Base-by-base conservation (phyloP, 75 land plant species). In the Selaginella moellendorffii region DNA sequence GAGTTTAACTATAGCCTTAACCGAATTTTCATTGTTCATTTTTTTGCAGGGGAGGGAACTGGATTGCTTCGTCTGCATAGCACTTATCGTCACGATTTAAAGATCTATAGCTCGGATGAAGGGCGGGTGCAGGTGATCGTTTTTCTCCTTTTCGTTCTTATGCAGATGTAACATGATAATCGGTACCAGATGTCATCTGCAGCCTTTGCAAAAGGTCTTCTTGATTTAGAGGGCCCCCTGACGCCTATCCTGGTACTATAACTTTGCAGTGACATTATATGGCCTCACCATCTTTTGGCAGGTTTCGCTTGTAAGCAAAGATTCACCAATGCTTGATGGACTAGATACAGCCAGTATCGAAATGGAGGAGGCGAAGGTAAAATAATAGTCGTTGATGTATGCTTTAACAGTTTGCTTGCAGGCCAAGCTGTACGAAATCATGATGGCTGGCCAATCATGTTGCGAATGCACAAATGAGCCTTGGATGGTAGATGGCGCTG, bases 261-360 rank as follows among this genome's bases (percentile, higher is more conserved):
- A 24, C 1, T 10, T 61, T 23, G 63, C 63, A 61, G 18, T 2
- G 18, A 23, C 18, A 28, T 61, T 24, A 26, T 61, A 21, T 54
- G 56, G 1, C 24, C 24, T 2, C 56, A 21, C 56, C 56, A 21
- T 54, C 24, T 21, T 1, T 30, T 56, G 71, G 62, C 69, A 87
- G 98, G 96, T 93, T 65, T 93, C 98, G 18, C 98, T 93, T 74
- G 98, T 93, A 27, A 89, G 96, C 73, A 93, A 93, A 72, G 98
- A 93, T 52, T 85, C 96, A 2, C 93, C 96, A 22, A 93, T 93
- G 98, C 69, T 93, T 72, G 96, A 93, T 77, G 98, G 98, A 54
- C 82, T 93, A 56, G 98, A 93, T n/a, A 83, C 85, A 71, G 95
- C 96, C 30, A 88, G 84, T 53, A 76, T 54, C 66, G 96, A 89